Conservation (phyloP, 2,329 filamentous ascomycete species). For the Diaporthe australafricana region DNA sequence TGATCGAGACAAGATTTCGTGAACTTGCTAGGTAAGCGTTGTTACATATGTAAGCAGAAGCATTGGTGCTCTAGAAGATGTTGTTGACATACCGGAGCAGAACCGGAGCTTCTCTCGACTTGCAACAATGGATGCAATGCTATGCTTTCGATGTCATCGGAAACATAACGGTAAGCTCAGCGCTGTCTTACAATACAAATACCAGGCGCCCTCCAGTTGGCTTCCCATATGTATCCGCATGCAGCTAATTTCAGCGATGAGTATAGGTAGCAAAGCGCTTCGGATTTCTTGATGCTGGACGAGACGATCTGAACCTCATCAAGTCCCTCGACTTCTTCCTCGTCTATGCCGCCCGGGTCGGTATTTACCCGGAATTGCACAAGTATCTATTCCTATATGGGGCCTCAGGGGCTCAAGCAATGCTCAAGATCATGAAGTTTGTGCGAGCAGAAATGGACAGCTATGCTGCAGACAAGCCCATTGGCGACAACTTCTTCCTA, state of each 20-base stretch:
- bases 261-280: slow-evolving; percentile 25
- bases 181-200: neutral
- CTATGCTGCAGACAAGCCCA: neutral
- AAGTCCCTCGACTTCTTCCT: slow-evolving; percentile 6
- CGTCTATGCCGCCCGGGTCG: slow-evolving; percentile 10
- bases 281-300: slow-evolving; percentile 30
- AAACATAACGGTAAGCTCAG: slow-evolving; percentile 22
- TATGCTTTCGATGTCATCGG: slow-evolving; percentile 35
- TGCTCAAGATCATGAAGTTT: slow-evolving; percentile 6
- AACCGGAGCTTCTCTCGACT: neutral
- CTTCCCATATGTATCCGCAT: neutral
- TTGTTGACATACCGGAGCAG: neutral
- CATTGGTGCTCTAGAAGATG: neutral
- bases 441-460: slow-evolving; percentile 2
- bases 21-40: neutral
- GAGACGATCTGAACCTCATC: slow-evolving; percentile 19
- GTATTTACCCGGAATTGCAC: slow-evolving; percentile 23
- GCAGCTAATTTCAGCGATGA: neutral
- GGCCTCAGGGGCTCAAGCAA: neutral
- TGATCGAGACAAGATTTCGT: slow-evolving; percentile 10
- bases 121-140: slow-evolving; percentile 31
- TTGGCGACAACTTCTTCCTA: slow-evolving; percentile 10
- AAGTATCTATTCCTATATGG: slow-evolving; percentile 7
- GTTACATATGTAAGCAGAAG: neutral
- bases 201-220: neutral